Evolutionary conservation across 2,329 filamentous ascomycete species (phyloP), one percentile per base, ranked within the genome.

Genomic region (Claviceps capensis): DNA sequence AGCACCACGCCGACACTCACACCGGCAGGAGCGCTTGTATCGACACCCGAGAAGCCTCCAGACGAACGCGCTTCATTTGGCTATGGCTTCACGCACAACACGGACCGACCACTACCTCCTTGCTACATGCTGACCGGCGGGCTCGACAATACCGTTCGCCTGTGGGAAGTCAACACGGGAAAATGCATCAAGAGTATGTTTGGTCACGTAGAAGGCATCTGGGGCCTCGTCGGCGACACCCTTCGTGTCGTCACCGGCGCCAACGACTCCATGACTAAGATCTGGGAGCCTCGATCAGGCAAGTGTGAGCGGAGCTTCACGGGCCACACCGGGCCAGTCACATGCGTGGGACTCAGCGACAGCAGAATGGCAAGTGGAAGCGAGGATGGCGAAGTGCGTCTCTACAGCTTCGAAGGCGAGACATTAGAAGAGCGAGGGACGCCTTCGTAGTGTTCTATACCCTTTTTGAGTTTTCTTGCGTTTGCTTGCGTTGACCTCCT

Each of bases 131-230:
- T 97, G 47, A 96, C 90, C 0, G 90, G 88, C 49, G 89, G 88
- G 0, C 77, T 98, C 17, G 93, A 98, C 67, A 86, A 84, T 53
- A 96, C 89, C 0, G 87, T 97, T 56, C 84, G 91, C 11, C 77
- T 97, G 19, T 98, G 93, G 91, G 88, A 96, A 64, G 86, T 89
- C 1, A 79, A 78, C 5, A 85, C 85, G 0, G 88, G 88, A 40
- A 81, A 81, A 56, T 95, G 88, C 61, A 76, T 96, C 37, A 86
- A 88, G 55, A 95, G 88, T 36, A 95, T 96, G 73, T 98, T 97
- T 64, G 93, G 93, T 0, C 93, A 98, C 62, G 79, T 98, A 22
- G 93, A 98, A 67, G 93, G 93, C 36, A 85, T 98, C 19, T 98
- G 93, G 93, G 86, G 87, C 5, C 75, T 98, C 2, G 88, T 86